Conservation (phyloP, 1,284 basidiomycete genomes). For the Cryptococcus sp. region DNA sequence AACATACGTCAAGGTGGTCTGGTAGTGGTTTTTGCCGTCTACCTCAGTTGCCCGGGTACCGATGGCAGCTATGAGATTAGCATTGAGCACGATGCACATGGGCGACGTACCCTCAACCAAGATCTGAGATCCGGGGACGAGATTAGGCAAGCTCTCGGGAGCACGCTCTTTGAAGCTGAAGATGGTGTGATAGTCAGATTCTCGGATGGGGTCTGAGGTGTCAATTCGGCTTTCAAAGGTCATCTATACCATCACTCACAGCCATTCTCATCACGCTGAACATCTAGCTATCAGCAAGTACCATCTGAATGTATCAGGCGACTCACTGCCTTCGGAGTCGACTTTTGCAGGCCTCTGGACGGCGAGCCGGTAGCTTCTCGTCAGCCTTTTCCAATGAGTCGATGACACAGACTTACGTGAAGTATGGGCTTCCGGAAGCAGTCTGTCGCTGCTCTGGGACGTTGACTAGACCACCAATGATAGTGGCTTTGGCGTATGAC, state of each 20-base stretch:
- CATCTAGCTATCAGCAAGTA: slow-evolving; percentile 1
- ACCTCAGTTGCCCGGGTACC: not conserved
- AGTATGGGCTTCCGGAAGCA: slow-evolving; percentile 26
- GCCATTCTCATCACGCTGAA: slow-evolving; percentile 2
- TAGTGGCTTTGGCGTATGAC: slow-evolving; percentile 29
- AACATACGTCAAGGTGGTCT: not conserved
- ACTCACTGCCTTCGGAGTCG: slow-evolving; percentile 35
- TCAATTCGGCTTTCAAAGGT: slow-evolving; percentile 7
- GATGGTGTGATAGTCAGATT: slow-evolving; percentile 34
- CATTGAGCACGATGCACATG: no score
- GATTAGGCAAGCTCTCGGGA: slow-evolving; percentile 19
- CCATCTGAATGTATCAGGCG: no score
- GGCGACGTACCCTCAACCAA: slow-evolving; percentile 34
- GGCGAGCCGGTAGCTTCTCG: slow-evolving; percentile 28
- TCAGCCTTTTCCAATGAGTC: not conserved
- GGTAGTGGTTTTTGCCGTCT: not conserved
- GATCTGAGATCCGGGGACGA: slow-evolving; percentile 30
- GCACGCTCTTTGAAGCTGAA: slow-evolving; percentile 35
- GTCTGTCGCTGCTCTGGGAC: slow-evolving; percentile 28
- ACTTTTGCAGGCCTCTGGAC: slow-evolving; percentile 30
- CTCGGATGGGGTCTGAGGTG: slow-evolving; percentile 13
- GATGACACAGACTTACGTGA: slow-evolving; percentile 15
- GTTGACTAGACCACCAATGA: slow-evolving; percentile 38
- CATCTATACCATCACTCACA: no score
- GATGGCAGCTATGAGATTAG: not conserved